Percentiles rank a stretch among this genome's conserved stretches.
phyloP scores from a whole-genome alignment of 352 stramenopile species.

The Phytopythium delawarense region DNA sequence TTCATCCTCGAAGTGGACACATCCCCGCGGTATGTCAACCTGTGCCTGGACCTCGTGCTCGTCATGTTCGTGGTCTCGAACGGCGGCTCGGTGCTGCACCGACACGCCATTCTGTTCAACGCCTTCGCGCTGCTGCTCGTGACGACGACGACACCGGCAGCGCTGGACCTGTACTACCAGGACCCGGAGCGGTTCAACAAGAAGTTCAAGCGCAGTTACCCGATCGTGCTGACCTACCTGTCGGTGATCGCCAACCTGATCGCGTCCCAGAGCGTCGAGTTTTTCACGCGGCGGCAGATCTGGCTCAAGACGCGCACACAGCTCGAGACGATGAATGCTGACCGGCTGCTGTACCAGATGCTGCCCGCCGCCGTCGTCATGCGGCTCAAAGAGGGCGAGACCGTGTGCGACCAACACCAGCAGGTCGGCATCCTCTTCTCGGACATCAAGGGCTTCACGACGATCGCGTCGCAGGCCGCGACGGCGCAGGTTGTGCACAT shows the following conservation, averaged over 20 bases:
- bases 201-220: conserved; percentile 80
- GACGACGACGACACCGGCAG: conserved; percentile 33
- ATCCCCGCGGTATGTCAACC: conserved; percentile 63
- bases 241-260: conserved; percentile 76
- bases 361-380: conserved; percentile 78
- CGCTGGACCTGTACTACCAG: conserved; percentile 46
- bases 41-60: conserved; percentile 76
- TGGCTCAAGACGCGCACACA: conserved; percentile 84
- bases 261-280: conserved; percentile 75
- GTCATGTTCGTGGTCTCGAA: conserved; percentile 86
- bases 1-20: conserved; percentile 55
- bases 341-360: conserved; percentile 86
- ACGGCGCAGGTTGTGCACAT: conserved; percentile 89
- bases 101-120: conserved; percentile 65
- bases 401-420: conserved; percentile 82
- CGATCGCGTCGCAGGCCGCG: conserved; percentile 79
- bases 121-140: conserved; percentile 47
- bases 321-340: conserved; percentile 79
- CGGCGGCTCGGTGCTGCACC: conserved; percentile 70
- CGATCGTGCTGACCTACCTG: conserved; percentile 76
- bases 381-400: conserved; percentile 81
- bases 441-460: conserved; percentile 91
- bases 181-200: conserved; percentile 54
- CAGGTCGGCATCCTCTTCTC: conserved; percentile 89
- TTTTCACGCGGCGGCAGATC: conserved; percentile 79